Evolutionary conservation across 441 rosid genomes (phyloP), one percentile per base, ranked within the genome.

Genomic region (Pelargonium cotyledonis): DNA sequence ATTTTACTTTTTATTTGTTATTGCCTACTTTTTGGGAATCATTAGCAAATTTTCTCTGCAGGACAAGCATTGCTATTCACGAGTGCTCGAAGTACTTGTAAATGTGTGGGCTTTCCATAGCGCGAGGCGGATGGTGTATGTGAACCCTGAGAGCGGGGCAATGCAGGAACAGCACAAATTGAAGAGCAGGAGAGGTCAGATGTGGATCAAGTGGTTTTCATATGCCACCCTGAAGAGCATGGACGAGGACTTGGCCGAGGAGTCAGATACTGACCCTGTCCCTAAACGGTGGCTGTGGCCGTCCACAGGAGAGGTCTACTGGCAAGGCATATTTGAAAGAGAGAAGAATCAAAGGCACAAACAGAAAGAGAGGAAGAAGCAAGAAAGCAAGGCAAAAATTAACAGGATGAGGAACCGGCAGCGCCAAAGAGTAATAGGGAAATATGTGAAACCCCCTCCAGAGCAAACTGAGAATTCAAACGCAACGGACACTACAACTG

Each of bases 71-170:
- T 95, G 99, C 77, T 95, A 91, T 70, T 86, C 93, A 0, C 80
- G 95, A 75, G 68, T 90, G 77, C 96, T 95, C 23, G 99, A 95
- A 84, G 86, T 92, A 38, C 91, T 95, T 43, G 80, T 95, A 67
- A 95, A 92, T 68, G 93, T 95, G 47, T 92, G 99, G 98, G 97
- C 97, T 6, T 95, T 89, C 84, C 99, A 92, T 81, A 90, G 98
- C 57, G 90, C 87, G 1, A 81, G 96, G 65, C 84, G 83, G 51
- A 89, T 95, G 73, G 87, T 95, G 6, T 95, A 88, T 68, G 76
- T 95, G 81, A 82, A 90, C 76, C 95, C 93, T 0, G 82, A 75
- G 70, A 92, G 82, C 0, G 96, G 99, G 61, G 16, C 67, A 66
- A 89, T 89, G 95, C 83, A 88, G 66, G 98, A 89, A 76, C 89